Conservation (phyloP, 345 rosid genomes). For the Aquilaria malaccensis region DNA sequence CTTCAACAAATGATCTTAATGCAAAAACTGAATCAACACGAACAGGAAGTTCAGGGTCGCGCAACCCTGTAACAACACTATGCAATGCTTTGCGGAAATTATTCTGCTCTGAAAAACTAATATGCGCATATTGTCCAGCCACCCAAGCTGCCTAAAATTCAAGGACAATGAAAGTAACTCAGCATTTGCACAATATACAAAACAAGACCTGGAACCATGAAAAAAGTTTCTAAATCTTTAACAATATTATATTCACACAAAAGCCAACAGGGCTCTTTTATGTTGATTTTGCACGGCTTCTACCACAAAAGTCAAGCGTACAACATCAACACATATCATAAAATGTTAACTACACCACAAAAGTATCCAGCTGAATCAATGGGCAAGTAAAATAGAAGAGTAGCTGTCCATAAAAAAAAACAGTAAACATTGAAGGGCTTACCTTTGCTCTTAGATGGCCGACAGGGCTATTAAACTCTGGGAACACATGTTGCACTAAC, state of each 20-base stretch:
- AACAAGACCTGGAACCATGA: background rate
- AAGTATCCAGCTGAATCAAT: background rate
- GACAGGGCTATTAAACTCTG: constrained; percentile 86
- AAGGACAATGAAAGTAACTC: constrained; percentile 1
- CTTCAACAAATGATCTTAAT: constrained; percentile 87
- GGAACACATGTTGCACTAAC: constrained; percentile 97
- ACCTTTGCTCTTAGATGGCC: constrained; percentile 99
- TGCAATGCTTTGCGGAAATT: constrained; percentile 80
- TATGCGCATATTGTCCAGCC: constrained; percentile 92
- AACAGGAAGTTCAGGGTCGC: constrained; percentile 94
- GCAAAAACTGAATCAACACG: constrained; percentile 99
- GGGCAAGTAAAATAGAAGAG: constrained; percentile 8
- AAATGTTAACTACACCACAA: background rate
- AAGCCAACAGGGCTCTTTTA: no score
- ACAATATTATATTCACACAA: no score
- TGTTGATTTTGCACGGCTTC: no score
- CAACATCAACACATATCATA: no score
- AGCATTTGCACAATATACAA: constrained; percentile 1
- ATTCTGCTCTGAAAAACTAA: constrained; percentile 71
- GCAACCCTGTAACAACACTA: constrained; percentile 86
- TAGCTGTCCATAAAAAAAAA: constrained; percentile 8
- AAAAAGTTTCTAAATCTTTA: no score
- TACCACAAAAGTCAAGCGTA: no score
- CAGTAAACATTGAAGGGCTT: background rate
- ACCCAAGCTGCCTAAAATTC: constrained; percentile 91